Conservation (phyloP, 1,284 basidiomycete genomes). For the Peniophora sp. region DNA sequence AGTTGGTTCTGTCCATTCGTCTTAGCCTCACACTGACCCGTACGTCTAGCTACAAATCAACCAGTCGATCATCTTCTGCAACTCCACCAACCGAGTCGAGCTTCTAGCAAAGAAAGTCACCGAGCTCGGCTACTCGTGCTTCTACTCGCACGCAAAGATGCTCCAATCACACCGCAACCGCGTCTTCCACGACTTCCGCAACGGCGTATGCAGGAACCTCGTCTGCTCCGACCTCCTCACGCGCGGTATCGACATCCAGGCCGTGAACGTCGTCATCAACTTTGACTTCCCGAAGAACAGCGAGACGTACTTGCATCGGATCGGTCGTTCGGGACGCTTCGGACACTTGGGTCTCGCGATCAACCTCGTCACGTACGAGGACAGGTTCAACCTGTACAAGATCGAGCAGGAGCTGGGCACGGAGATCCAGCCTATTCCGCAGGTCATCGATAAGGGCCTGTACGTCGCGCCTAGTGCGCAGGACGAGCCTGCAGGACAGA, state of each 20-base stretch:
- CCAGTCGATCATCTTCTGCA: conserved; percentile 99
- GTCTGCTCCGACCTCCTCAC: conserved; percentile 96
- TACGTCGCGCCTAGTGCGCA: conserved; percentile 71
- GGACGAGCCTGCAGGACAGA: conserved; percentile 36
- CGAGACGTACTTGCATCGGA: conserved; percentile 96
- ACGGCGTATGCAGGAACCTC: conserved; percentile 95
- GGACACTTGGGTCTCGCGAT: conserved; percentile 97
- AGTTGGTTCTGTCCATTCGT: conserved; percentile 10
- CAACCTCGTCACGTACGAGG: conserved; percentile 94
- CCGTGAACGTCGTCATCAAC: conserved; percentile 99
- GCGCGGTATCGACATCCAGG: conserved; percentile 98
- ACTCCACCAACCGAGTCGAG: conserved; percentile 99
- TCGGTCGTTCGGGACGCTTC: conserved; percentile 95
- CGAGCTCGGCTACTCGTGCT: conserved; percentile 98
- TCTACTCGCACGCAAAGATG: conserved; percentile 99
- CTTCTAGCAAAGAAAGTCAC: conserved; percentile 99
- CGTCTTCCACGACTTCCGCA: conserved; percentile 99
- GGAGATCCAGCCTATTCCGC: conserved; percentile 95
- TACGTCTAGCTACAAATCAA: conserved; percentile 93
- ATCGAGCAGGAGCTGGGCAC: conserved; percentile 99
- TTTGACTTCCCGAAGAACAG: conserved; percentile 99
- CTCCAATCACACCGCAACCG: conserved; percentile 97
- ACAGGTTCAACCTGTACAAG: conserved; percentile 94
- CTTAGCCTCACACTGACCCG: conserved; percentile 15
- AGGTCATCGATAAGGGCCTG: conserved; percentile 85